phyloP scores from a whole-genome alignment of 2,329 filamentous ascomycete species.

The Nemania sp. region DNA sequence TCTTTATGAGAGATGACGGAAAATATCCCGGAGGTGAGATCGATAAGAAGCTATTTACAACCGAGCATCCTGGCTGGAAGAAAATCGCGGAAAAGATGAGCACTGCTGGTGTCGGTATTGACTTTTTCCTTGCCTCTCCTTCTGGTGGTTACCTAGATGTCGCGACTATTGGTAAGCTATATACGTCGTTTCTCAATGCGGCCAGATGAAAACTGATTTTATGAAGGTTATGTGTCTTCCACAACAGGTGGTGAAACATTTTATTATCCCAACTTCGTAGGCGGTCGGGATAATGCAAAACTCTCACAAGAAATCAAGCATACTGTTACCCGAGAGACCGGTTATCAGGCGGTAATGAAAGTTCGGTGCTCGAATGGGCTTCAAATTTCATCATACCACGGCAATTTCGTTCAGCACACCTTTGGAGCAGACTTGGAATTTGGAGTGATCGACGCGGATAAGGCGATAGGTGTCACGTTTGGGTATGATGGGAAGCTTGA shows the following conservation, averaged over 20 bases:
- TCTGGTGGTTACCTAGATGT: conserved; percentile 93
- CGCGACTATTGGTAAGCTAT: conserved; percentile 81
- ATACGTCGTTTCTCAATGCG: not conserved
- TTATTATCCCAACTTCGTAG: conserved; percentile 96
- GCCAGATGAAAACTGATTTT: conserved; percentile 38
- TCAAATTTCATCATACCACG: conserved; percentile 93
- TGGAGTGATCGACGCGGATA: conserved; percentile 91
- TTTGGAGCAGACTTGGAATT: conserved; percentile 96
- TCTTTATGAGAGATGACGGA: conserved; percentile 88
- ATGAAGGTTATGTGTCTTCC: conserved; percentile 80
- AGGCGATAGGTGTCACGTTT: conserved; percentile 91
- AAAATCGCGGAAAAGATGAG: conserved; percentile 91
- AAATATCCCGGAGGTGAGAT: conserved; percentile 88
- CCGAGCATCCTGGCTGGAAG: conserved; percentile 88
- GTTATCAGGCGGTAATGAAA: conserved; percentile 97
- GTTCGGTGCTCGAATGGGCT: conserved; percentile 97
- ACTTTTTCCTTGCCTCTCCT: conserved; percentile 94
- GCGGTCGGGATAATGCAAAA: conserved; percentile 85
- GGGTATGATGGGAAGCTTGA: conserved; percentile 98
- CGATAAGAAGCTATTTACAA: conserved; percentile 91
- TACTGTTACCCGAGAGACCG: conserved; percentile 87
- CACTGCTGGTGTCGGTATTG: conserved; percentile 84
- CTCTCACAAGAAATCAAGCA: conserved; percentile 88
- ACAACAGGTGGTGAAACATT: conserved; percentile 95
- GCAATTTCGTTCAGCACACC: conserved; percentile 95